These are phyloP conservation scores for Boletus coccyginus DNA, from an alignment of 768 basidiomycete genomes.

Conservation along the genomic window DNA sequence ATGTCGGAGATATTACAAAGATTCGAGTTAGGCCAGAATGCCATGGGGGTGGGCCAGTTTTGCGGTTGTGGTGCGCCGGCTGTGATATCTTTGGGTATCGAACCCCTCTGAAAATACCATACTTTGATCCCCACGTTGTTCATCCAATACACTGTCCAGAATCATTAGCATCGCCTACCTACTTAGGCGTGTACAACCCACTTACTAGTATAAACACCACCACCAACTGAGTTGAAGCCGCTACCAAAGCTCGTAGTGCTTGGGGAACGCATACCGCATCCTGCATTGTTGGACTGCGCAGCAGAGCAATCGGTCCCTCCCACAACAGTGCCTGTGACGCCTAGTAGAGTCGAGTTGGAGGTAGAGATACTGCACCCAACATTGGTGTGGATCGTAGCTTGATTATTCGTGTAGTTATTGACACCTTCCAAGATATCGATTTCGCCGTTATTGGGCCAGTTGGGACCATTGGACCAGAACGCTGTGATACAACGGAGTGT, in stretches of 20 bases:
- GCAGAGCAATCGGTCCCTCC: conserved; percentile 73
- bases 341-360: conserved; percentile 43
- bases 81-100: conserved; percentile 75
- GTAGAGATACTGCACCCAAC: conserved; percentile 65
- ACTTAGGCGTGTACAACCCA: conserved; percentile 11
- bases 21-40: conserved; percentile 68
- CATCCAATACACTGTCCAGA: conserved; percentile 15
- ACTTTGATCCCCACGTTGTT: conserved; percentile 76
- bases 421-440: conserved; percentile 88
- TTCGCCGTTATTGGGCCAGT: conserved; percentile 55
- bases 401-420: conserved; percentile 75
- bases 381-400: conserved; percentile 78
- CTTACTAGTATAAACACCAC: conserved; percentile 90
- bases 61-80: conserved; percentile 71
- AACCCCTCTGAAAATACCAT: conserved; percentile 76
- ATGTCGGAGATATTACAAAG: conserved; percentile 74
- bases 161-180: not conserved
- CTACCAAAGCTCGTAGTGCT: conserved; percentile 70
- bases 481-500: conserved; percentile 23
- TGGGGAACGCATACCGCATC: conserved; percentile 74
- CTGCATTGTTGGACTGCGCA: conserved; percentile 65
- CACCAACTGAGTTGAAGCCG: conserved; percentile 81
- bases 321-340: conserved; percentile 63
- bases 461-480: conserved; percentile 51
- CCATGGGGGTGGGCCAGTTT: conserved; percentile 75